Evolutionary conservation across 805 yeast species (phyloP).

Genomic region (Hanseniaspora pseudoguilliermondii): DNA sequence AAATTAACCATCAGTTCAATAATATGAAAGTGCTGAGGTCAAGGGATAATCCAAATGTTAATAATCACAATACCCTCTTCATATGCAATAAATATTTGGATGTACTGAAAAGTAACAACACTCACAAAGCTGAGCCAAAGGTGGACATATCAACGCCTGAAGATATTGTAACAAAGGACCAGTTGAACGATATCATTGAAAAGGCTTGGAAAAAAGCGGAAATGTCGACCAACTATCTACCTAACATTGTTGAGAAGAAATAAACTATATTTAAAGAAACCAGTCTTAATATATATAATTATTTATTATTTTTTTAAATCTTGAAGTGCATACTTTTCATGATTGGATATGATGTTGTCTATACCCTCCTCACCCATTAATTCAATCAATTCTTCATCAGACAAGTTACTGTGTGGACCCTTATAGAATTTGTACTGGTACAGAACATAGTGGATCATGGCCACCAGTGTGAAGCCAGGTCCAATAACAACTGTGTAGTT

Average conservation of each 20-base stretch:
- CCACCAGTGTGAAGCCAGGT: slow-evolving; percentile 45
- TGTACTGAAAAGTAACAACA: neutral
- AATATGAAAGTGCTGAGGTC: neutral
- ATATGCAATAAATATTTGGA: neutral
- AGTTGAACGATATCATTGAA: neutral
- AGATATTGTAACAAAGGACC: neutral
- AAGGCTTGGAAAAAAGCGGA: neutral
- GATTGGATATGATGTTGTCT: slow-evolving; percentile 7
- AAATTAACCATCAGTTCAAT: slow-evolving; percentile 5
- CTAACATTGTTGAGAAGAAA: neutral
- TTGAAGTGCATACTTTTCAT: slow-evolving; percentile 5
- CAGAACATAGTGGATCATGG: slow-evolving; percentile 38
- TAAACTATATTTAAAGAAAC: neutral
- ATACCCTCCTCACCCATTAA: slow-evolving; percentile 20
- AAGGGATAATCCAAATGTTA: neutral
- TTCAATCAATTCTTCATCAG: slow-evolving; percentile 19
- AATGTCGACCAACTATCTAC: neutral
- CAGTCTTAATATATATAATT: neutral
- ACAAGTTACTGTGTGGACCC: slow-evolving; percentile 36
- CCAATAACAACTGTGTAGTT: slow-evolving; percentile 58
- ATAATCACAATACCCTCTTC: neutral
- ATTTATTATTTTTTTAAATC: neutral
- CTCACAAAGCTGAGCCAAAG: neutral
- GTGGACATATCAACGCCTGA: neutral
- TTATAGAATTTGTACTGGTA: slow-evolving; percentile 43